Evolutionary conservation across 768 basidiomycete species (phyloP), one percentile per base, ranked within the genome.

Genomic region (Ramaria rubella): DNA sequence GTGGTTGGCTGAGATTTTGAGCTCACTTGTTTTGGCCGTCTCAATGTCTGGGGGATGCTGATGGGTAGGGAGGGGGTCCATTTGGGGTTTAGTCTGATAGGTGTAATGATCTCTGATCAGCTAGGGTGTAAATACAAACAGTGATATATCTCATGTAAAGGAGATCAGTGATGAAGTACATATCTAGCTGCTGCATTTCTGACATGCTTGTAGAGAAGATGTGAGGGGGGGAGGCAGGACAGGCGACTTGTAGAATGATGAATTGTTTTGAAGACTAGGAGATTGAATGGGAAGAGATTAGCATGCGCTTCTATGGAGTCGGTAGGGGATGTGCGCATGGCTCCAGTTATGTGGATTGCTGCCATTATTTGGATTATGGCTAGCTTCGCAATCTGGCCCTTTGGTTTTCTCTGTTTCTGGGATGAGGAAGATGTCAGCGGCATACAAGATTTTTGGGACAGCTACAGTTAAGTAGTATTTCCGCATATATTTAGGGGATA

Each of bases 391-490:
- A 8, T 17, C 17, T 36, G 17, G 34, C 34, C 34, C 17, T 36
- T 36, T 17, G 34, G 34, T 17, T 36, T 36, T 17, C 17, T 36
- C 17, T 17, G 8, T 36, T 17, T 8, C 34, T 36, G 34, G 34
- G 8, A 36, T 36, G 34, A 8, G 17, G 8, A 8, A 36, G 8
- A 36, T 17, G 17, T 36, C 34, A 8, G 34, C 34, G 8, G 17
- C 17, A 17, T 36, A 36, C 34, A 36, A 36, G 8, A 36, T 36
- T 36, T 36, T 36, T 8, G 34, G 34, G 34, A 36, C 49, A 0
- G 63, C 64, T 0, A 67, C 59, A 1, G 64, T 38, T 1, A 65
- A 44, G 54, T 70, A 75, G 26, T 70, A 55, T 17, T 58, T 50
- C 17, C 65, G 40, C 12, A 67, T 52, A 24, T 61, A 40, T 1